These are phyloP conservation scores for Coleophoma cylindrospora DNA, from an alignment of 2,329 filamentous ascomycete genomes.

Conservation along the genomic window DNA sequence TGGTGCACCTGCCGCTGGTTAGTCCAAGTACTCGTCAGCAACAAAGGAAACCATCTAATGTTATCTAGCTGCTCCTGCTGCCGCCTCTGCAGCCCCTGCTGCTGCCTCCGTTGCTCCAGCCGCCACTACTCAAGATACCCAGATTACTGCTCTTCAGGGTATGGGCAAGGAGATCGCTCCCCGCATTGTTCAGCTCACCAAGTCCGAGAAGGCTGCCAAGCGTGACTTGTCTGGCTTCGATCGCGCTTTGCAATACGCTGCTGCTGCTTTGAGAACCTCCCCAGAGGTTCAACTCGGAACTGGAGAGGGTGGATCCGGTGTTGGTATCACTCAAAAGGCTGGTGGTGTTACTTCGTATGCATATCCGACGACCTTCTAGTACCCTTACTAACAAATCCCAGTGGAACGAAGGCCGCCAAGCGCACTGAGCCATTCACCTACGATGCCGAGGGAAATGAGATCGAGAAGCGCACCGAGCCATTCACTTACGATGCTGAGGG, in stretches of 20 bases:
- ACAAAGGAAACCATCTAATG: slow-evolving; percentile 1
- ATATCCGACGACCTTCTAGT: background rate
- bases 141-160: slow-evolving; percentile 39
- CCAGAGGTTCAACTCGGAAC: slow-evolving; percentile 36
- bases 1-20: slow-evolving; percentile 20
- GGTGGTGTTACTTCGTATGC: slow-evolving; percentile 2
- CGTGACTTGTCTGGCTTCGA: slow-evolving; percentile 36
- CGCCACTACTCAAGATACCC: slow-evolving; percentile 27
- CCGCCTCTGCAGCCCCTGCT: slow-evolving; percentile 14
- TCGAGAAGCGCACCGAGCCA: background rate
- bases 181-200: slow-evolving; percentile 21
- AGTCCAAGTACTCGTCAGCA: background rate
- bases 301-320: slow-evolving; percentile 31
- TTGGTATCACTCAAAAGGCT: slow-evolving; percentile 30
- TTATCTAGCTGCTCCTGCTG: slow-evolving; percentile 12
- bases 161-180: slow-evolving; percentile 45
- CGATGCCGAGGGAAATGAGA: background rate
- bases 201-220: slow-evolving; percentile 23
- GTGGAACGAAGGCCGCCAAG: background rate
- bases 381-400: background rate
- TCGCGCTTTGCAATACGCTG: slow-evolving; percentile 33
- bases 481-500: background rate
- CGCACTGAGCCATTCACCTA: background rate
- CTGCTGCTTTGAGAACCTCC: slow-evolving; percentile 32
- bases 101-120: slow-evolving; percentile 7